These are phyloP conservation scores for Verticillium isaacii DNA, from an alignment of 2,329 filamentous ascomycete genomes.

Conservation along the genomic window DNA sequence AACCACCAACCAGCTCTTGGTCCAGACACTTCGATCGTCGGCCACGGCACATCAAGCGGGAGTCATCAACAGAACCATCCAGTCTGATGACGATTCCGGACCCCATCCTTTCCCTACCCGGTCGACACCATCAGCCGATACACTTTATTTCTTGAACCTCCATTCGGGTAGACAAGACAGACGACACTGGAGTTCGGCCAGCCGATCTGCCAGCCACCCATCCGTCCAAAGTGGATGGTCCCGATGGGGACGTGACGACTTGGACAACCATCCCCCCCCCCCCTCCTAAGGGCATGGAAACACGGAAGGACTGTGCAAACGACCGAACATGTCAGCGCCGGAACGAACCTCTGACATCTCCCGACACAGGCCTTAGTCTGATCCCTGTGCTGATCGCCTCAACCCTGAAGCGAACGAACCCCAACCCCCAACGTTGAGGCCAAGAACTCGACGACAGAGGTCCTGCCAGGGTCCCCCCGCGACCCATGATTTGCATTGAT, in stretches of 20 bases:
- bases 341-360: conserved; percentile 1
- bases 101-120: not conserved
- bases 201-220: not conserved
- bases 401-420: not conserved
- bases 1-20: not conserved
- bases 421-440: not conserved
- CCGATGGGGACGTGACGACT: not conserved
- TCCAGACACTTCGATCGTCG: not conserved
- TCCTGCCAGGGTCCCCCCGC: not conserved
- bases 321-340: not conserved
- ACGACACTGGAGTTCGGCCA: not conserved
- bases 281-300: not conserved
- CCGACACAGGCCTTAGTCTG: not conserved
- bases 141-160: too few species aligned
- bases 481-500: not conserved
- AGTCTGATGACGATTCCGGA: not conserved
- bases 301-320: not conserved
- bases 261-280: not conserved
- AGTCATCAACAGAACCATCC: not conserved
- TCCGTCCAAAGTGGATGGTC: not conserved
- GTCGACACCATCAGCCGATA: not conserved
- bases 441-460: not conserved
- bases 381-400: conserved; percentile 3
- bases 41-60: not conserved
- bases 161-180: not conserved